These are phyloP conservation scores for Mycena sanguinolenta DNA, from an alignment of 768 basidiomycete genomes.

Conservation along the genomic window DNA sequence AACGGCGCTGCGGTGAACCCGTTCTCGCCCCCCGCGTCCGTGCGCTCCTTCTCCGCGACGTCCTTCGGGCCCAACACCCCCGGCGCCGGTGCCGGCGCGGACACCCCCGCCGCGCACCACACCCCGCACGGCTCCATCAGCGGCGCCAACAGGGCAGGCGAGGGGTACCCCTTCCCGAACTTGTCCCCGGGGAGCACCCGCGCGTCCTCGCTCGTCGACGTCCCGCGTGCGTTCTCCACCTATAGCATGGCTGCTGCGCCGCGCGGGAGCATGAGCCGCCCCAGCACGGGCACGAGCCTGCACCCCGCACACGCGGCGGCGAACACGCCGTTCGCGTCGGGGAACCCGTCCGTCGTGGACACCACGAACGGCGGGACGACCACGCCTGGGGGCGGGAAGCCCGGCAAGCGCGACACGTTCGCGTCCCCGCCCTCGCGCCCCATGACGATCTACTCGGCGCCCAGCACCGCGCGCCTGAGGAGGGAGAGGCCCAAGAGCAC, in stretches of 20 bases:
- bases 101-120: conserved; percentile 22
- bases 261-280: background rate
- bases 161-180: conserved; percentile 25
- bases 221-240: conserved; percentile 23
- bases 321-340: background rate
- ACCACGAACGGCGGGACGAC: no score
- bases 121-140: background rate
- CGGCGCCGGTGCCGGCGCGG: conserved; percentile 28
- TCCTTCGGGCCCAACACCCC: conserved; percentile 49
- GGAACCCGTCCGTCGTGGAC: background rate
- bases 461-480: conserved; percentile 53
- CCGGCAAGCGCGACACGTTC: conserved; percentile 64
- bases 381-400: conserved; percentile 27
- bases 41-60: conserved; percentile 57
- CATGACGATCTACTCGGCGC: conserved; percentile 66
- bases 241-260: conserved; percentile 5
- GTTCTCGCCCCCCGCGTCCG: conserved; percentile 66
- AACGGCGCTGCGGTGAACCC: conserved; percentile 54
- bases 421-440: conserved; percentile 71
- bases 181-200: conserved; percentile 28
- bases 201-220: conserved; percentile 31
- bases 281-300: conserved; percentile 20
- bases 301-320: background rate
- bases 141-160: conserved; percentile 21
- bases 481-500: conserved; percentile 64